A percentile compares a stretch with the other conserved stretches of the same genome.
Evolutionary conservation across 139 green algal genomes (phyloP).

Genomic region (Haematococcus sp.): DNA sequence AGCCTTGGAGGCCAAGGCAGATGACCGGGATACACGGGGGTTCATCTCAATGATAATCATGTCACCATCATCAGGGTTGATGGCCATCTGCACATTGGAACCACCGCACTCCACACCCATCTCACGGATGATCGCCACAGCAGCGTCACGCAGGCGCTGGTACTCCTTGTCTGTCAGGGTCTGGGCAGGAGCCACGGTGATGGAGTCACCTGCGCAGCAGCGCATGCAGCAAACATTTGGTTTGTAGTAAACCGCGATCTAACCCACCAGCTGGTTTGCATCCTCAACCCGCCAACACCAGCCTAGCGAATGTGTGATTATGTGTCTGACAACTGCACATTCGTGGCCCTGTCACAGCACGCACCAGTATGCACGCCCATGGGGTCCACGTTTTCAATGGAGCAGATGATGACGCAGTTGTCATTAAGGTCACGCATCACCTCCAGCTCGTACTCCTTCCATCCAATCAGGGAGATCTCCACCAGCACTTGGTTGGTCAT

Average conservation of each 20-base stretch:
- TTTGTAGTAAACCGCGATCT: too few species aligned
- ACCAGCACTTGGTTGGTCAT: constrained; percentile 92
- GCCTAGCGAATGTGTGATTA: background rate
- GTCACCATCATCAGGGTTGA: constrained; percentile 93
- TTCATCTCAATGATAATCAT: constrained; percentile 99
- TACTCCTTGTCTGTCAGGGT: constrained; percentile 97
- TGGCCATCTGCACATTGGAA: constrained; percentile 96
- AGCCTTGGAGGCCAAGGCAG: constrained; percentile 95
- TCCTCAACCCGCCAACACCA: too few species aligned
- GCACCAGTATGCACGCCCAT: constrained; percentile 98
- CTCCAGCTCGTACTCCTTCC: constrained; percentile 97
- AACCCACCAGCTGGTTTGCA: too few species aligned
- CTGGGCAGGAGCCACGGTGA: constrained; percentile 78
- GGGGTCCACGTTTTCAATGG: constrained; percentile 99
- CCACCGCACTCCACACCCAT: constrained; percentile 99
- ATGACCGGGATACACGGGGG: constrained; percentile 92
- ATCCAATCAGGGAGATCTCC: constrained; percentile 94
- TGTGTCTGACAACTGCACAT: too few species aligned
- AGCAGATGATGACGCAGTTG: constrained; percentile 99
- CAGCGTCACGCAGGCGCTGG: constrained; percentile 77
- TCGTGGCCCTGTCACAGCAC: too few species aligned
- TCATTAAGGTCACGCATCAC: constrained; percentile 98
- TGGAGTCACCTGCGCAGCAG: constrained; percentile 50
- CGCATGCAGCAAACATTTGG: background rate
- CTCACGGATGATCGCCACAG: constrained; percentile 87